Evolutionary conservation across 306 rosid species (phyloP), one percentile per base, ranked within the genome.

Genomic region (Cucurbita maxima): DNA sequence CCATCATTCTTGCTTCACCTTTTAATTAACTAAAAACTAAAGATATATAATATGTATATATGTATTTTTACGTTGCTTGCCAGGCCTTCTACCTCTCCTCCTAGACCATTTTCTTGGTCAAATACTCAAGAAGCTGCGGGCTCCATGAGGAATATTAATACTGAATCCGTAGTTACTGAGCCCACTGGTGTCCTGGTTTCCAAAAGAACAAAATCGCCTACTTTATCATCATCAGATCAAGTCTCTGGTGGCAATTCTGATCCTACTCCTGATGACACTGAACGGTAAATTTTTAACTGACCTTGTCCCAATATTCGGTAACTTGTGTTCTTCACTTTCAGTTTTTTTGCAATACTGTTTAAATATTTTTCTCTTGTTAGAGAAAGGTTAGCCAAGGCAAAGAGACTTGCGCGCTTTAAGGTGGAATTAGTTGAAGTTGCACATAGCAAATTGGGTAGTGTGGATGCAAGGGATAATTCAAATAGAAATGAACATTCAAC

Each of bases 391-490:
- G 96, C 97, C 71, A 94, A 94, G 86, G 97, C 97, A 66, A 94
- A 89, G 89, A 88, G 99, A 71, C 82, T 86, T 79, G 97, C 91
- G 47, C 96, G 97, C 72, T 94, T 94, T 88, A 94, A 86, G 85
- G 86, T 77, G 58, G 99, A 94, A 36, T 83, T 89, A 78, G 81
- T 80, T 77, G 88, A 85, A 75, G 77, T 81, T 69, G 81, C 78
- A 77, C 88, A 78, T 37, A 75, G 36, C 76, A 79, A 76, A 86
- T 57, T 45, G 74, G 88, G 86, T 71, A 75, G 63, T 71, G 79
- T 80, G 36, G 87, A 84, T 70, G 80, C 45, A 66, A 86, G 81
- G 73, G 75, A 75, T 82, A 58, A 82, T 73, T 78, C 81, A 43
- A 74, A 76, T 79, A 76, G 67, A 74, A 73, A 68, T 72, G 89